phyloP scores from a whole-genome alignment of 768 basidiomycete genomes.

The Collybiopsis luxurians region DNA sequence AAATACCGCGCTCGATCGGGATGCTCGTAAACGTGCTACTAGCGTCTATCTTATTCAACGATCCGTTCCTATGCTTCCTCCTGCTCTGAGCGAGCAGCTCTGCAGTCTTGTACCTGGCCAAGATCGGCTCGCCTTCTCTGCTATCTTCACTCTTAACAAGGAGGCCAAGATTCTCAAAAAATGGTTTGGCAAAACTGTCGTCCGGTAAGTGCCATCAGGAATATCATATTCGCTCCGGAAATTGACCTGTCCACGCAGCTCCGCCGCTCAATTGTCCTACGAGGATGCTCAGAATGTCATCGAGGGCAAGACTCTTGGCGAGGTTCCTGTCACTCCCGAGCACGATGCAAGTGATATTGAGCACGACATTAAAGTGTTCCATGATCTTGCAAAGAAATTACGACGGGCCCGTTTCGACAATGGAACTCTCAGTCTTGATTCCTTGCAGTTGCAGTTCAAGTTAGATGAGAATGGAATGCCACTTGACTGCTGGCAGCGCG shows the following conservation, averaged over 20 bases:
- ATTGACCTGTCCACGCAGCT: constrained; percentile 43
- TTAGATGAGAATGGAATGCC: constrained; percentile 81
- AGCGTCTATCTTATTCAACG: constrained; percentile 97
- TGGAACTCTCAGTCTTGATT: constrained; percentile 74
- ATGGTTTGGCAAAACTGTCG: constrained; percentile 91
- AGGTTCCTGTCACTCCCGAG: constrained; percentile 50
- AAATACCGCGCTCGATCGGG: constrained; percentile 96
- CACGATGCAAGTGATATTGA: constrained; percentile 62
- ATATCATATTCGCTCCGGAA: neutral
- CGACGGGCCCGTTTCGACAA: constrained; percentile 71
- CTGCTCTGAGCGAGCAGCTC: constrained; percentile 86
- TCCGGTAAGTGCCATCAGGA: constrained; percentile 55
- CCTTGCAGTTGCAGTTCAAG: constrained; percentile 69
- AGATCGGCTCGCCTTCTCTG: constrained; percentile 90
- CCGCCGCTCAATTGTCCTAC: constrained; percentile 85
- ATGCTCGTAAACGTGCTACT: constrained; percentile 95
- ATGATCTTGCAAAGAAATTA: constrained; percentile 70
- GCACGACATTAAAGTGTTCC: constrained; percentile 70
- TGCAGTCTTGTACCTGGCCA: constrained; percentile 88
- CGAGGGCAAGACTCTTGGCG: constrained; percentile 61
- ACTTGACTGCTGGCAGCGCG: constrained; percentile 68
- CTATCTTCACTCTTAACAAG: constrained; percentile 79
- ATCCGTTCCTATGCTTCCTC: constrained; percentile 95
- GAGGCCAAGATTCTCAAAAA: constrained; percentile 83
- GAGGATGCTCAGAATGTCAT: constrained; percentile 78